A percentile compares a stretch with the other conserved stretches of the same genome.
These are phyloP conservation scores for Colletotrichum tropicicola DNA, from an alignment of 2,329 filamentous ascomycete species.

Conservation along the genomic window DNA sequence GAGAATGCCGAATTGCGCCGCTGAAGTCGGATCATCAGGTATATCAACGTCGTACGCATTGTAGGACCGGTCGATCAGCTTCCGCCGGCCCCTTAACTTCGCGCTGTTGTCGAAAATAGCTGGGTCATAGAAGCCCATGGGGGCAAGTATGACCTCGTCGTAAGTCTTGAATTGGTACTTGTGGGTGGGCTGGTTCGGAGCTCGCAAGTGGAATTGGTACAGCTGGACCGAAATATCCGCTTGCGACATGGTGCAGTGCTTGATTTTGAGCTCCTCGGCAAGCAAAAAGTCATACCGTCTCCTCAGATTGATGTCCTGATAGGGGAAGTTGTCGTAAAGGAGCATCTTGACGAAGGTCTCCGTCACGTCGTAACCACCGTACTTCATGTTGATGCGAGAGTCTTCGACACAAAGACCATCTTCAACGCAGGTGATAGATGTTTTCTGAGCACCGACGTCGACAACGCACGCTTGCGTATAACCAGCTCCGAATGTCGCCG, in stretches of 20 bases:
- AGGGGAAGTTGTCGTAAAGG: conserved; percentile 95
- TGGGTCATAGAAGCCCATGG: conserved; percentile 94
- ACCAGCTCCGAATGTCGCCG: conserved; percentile 92
- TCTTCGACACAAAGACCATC: conserved; percentile 96
- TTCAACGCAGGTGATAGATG: conserved; percentile 95
- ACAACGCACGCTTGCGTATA: conserved; percentile 95
- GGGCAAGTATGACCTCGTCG: conserved; percentile 92
- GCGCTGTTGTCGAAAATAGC: conserved; percentile 82
- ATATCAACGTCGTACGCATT: conserved; percentile 90
- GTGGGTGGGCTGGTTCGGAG: conserved; percentile 85
- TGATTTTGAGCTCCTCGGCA: conserved; percentile 94
- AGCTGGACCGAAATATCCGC: conserved; percentile 88
- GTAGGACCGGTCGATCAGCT: conserved; percentile 85
- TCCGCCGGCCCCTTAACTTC: conserved; percentile 83
- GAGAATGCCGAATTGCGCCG: conserved; percentile 78
- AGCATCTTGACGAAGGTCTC: conserved; percentile 98
- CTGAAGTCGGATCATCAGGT: conserved; percentile 88
- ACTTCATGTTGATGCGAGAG: conserved; percentile 94
- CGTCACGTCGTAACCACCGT: conserved; percentile 90
- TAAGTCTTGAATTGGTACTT: conserved; percentile 98
- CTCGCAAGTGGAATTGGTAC: conserved; percentile 89
- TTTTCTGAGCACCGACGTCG: conserved; percentile 97
- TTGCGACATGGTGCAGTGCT: conserved; percentile 91
- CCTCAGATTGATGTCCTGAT: conserved; percentile 90
- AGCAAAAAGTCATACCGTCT: conserved; percentile 91